Evolutionary conservation across 2,329 filamentous ascomycete species (phyloP).

Genomic region (Penicillium corylophilum): DNA sequence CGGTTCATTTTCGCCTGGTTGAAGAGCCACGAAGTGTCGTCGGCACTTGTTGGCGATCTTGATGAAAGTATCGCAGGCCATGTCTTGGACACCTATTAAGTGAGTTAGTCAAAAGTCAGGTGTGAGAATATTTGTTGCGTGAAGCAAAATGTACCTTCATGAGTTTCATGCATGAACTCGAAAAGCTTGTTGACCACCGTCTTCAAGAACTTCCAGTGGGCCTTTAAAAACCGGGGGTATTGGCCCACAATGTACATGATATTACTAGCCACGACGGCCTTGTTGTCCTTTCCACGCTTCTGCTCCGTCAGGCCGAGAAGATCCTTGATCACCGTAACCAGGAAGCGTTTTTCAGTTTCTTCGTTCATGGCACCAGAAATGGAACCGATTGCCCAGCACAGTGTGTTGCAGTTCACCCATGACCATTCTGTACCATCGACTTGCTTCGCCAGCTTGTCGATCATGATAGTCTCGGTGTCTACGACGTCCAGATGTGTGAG

Average conservation of each 20-base stretch:
- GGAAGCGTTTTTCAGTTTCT: conserved; percentile 96
- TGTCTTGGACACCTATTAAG: conserved; percentile 82
- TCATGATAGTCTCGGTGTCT: conserved; percentile 99
- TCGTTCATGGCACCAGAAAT: conserved; percentile 99
- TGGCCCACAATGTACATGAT: conserved; percentile 99
- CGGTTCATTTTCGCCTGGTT: conserved; percentile 89
- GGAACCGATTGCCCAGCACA: conserved; percentile 98
- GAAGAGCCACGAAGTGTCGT: conserved; percentile 92
- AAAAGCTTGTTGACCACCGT: conserved; percentile 99
- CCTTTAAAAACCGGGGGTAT: conserved; percentile 96
- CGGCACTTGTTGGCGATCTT: conserved; percentile 99
- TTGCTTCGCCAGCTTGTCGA: conserved; percentile 91
- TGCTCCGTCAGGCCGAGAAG: conserved; percentile 94
- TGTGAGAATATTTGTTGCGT: neutral
- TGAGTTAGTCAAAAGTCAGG: conserved; percentile 24
- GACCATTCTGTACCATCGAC: conserved; percentile 97
- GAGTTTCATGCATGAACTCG: conserved; percentile 99
- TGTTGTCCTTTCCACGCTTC: conserved; percentile 99
- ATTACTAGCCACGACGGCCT: conserved; percentile 97
- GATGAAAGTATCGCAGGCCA: conserved; percentile 99
- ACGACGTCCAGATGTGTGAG: conserved; percentile 95
- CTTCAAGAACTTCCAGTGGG: conserved; percentile 99
- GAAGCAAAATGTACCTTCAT: conserved; percentile 71
- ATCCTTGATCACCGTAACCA: conserved; percentile 98
- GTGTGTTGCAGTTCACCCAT: conserved; percentile 98